A percentile compares a stretch with the other conserved stretches of the same genome.
These are phyloP conservation scores for Corylus avellana DNA, from an alignment of 306 rosid genomes.

Conservation along the genomic window DNA sequence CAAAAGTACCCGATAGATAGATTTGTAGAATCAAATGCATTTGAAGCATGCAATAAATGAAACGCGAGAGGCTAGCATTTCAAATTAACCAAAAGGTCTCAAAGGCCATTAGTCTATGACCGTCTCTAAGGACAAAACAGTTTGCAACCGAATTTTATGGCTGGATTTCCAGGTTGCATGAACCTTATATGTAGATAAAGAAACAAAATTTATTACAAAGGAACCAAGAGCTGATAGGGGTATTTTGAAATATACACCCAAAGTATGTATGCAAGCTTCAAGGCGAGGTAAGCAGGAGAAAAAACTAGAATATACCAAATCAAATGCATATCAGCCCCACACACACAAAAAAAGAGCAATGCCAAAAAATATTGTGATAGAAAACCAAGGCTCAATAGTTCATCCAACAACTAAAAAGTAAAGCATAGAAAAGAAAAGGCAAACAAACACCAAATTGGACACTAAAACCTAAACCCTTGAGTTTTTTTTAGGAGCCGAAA, in stretches of 20 bases:
- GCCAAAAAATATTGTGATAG: background rate
- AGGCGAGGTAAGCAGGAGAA: background rate
- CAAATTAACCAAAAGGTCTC: no score
- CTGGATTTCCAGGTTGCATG: background rate
- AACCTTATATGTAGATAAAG: background rate
- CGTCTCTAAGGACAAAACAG: no score
- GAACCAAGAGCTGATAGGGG: no score
- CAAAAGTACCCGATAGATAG: no score
- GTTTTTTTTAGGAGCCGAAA: background rate
- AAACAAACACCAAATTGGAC: background rate
- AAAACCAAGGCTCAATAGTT: background rate
- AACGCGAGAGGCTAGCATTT: no score
- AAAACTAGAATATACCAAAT: no score
- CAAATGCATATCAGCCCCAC: background rate
- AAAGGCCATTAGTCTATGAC: no score
- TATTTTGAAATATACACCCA: no score
- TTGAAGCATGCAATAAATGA: no score
- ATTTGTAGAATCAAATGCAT: no score
- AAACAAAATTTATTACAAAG: background rate
- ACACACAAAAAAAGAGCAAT: background rate
- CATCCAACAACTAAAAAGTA: background rate
- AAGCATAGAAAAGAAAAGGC: background rate
- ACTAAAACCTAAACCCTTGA: conserved; percentile 30
- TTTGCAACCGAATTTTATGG: no score
- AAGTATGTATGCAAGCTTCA: background rate